Percentiles rank a stretch among this genome's conserved stretches.
These are phyloP conservation scores for Ustulina deusta DNA, from an alignment of 2,329 filamentous ascomycete genomes.

Conservation along the genomic window DNA sequence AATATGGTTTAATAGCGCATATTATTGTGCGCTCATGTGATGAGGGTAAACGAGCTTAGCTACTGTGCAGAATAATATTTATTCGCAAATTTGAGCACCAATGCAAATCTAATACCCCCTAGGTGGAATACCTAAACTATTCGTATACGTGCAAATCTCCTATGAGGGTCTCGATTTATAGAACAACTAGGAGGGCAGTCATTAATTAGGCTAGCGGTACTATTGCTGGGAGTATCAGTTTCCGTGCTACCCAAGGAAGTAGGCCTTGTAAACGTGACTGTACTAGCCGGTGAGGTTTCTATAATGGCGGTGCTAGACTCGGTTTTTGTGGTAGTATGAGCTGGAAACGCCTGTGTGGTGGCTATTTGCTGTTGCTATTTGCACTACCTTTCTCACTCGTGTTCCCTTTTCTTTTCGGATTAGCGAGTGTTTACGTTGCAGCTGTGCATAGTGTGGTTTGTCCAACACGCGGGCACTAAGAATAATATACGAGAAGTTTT, in stretches of 20 bases:
- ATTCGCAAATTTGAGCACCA: too few relatives aligned
- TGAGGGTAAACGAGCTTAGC: too few relatives aligned
- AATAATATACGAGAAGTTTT: too few relatives aligned
- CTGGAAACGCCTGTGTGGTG: constrained; percentile 14
- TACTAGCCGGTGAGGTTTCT: constrained; percentile 12
- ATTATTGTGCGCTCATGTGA: too few relatives aligned
- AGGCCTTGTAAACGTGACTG: constrained; percentile 13
- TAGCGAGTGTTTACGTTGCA: constrained; percentile 23
- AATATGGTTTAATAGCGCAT: too few relatives aligned
- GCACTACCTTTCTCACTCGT: not conserved
- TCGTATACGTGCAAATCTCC: not conserved
- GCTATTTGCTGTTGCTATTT: constrained; percentile 7
- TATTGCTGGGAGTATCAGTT: constrained; percentile 4
- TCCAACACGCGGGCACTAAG: too few relatives aligned
- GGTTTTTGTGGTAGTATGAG: constrained; percentile 1
- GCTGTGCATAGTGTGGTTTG: too few relatives aligned
- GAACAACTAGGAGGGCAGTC: constrained; percentile 18
- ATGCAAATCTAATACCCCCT: too few relatives aligned
- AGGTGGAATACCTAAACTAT: too few relatives aligned
- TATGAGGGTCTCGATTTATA: not conserved
- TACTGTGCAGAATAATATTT: too few relatives aligned
- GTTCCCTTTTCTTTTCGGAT: constrained; percentile 14
- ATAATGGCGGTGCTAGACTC: constrained; percentile 1
- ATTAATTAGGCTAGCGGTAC: constrained; percentile 14
- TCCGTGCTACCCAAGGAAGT: constrained; percentile 6